These are phyloP conservation scores for Camelina neglecta DNA, from an alignment of 345 rosid genomes.

Conservation along the genomic window DNA sequence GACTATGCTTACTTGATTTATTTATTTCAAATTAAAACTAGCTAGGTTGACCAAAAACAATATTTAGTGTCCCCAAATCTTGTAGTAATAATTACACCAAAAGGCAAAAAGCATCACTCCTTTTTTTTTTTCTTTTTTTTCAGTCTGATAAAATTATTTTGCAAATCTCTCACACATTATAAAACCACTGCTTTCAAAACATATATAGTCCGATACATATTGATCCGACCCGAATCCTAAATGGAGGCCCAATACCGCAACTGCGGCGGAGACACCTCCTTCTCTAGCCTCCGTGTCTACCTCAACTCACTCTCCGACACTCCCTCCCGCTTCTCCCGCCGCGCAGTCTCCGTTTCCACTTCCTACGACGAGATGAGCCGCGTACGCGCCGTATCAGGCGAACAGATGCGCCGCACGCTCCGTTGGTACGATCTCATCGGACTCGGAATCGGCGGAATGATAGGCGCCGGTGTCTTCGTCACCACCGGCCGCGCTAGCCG, in stretches of 20 bases:
- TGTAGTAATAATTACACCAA: conserved; percentile 10
- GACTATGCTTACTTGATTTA: conserved; percentile 17
- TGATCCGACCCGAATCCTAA: conserved; percentile 9
- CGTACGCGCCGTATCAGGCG: conserved; percentile 63
- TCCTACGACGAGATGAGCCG: conserved; percentile 77
- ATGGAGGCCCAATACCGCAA: conserved; percentile 37
- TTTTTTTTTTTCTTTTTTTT: not conserved
- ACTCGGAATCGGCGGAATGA: conserved; percentile 94
- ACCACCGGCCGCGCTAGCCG: conserved; percentile 74
- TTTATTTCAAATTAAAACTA: too few species aligned
- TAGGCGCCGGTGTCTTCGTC: conserved; percentile 93
- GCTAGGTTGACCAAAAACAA: not conserved
- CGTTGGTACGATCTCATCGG: conserved; percentile 89
- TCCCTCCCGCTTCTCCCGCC: conserved; percentile 67
- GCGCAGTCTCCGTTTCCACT: conserved; percentile 77
- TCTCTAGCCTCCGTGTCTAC: conserved; percentile 65
- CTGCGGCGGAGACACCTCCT: conserved; percentile 54
- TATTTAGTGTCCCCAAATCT: conserved; percentile 6
- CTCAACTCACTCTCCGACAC: conserved; percentile 64
- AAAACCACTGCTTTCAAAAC: conserved; percentile 18
- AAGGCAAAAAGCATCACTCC: conserved; percentile 11
- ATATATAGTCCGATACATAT: not conserved
- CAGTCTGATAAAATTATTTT: not conserved
- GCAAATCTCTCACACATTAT: conserved; percentile 20
- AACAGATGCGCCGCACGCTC: conserved; percentile 70